These are phyloP conservation scores for Paramecium primaurelia DNA, from an alignment of 73 alveolate species.

Conservation along the genomic window DNA sequence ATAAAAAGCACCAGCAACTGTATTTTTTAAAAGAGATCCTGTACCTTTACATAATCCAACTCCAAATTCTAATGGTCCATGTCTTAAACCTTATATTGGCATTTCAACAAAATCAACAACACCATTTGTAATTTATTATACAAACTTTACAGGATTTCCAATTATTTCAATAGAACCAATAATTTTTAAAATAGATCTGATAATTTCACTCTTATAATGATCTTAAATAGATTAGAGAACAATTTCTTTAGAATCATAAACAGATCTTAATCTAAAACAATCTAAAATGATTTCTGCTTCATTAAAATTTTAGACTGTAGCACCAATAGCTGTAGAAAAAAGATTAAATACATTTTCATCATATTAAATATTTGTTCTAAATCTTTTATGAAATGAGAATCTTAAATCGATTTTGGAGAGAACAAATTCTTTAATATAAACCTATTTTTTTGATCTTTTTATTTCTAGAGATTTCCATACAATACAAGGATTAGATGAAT, in stretches of 20 bases:
- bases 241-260: constrained; percentile 70
- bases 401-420: constrained; percentile 36
- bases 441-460: constrained; percentile 15
- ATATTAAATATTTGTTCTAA: constrained; percentile 11
- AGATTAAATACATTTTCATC: constrained; percentile 69
- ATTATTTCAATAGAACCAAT: constrained; percentile 85
- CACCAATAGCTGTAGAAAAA: constrained; percentile 75
- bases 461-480: constrained; percentile 47
- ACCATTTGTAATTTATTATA: constrained; percentile 92
- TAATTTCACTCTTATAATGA: constrained; percentile 71
- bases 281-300: constrained; percentile 81
- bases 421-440: constrained; percentile 41
- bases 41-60: constrained; percentile 92
- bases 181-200: constrained; percentile 64
- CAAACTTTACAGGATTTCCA: constrained; percentile 94
- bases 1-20: constrained; percentile 94
- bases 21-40: constrained; percentile 84
- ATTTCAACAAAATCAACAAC: constrained; percentile 91
- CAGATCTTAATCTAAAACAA: constrained; percentile 69
- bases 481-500: neutral
- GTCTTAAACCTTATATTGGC: constrained; percentile 88
- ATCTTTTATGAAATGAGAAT: constrained; percentile 49
- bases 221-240: constrained; percentile 59
- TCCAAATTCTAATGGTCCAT: constrained; percentile 92
- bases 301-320: constrained; percentile 74